Base-by-base conservation (phyloP, 108 stramenopile species). In the Nitzschia putrida region DNA sequence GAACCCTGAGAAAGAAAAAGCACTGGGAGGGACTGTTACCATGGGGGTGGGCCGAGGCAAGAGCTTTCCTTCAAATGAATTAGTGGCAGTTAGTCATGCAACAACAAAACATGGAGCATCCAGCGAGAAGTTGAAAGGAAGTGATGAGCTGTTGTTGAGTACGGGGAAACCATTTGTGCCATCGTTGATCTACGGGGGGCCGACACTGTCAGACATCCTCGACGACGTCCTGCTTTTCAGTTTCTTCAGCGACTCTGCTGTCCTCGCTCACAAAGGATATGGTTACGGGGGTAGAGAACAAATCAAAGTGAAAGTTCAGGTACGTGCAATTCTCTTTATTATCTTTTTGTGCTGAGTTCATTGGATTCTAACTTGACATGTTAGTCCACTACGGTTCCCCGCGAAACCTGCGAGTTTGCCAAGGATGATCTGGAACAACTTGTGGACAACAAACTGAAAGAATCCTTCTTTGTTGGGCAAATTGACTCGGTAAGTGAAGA, bases 391-490 rank as follows among this genome's bases (percentile, higher is more conserved):
- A 12, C 42, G 16, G 12, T 70, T 37, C 16, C 57, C 1, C n/a
- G 58, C 34, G 55, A 60, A 38, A 58, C 13, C 9, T 43, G 47
- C 34, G 29, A 13, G 10, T 47, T 63, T 45, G 21, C 8, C 24
- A 26, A 24, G 44, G 34, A 37, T 16, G 58, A 70, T 7, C 38
- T 24, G 16, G 34, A 38, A 8, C n/a, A 50, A 18, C 13, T 20
- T 18, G 11, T 59, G 45, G 47, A 70, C 20, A 60, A 22, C 7
- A 59, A 59, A 2, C 12, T 49, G 45, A 60, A 50, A 29, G 41
- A 51, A 14, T 70, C 57, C 14, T 29, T 56, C 0, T 70, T 70
- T 70, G 57, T 70, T 0, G 69, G 69, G 1, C 41, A 51, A 18
- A 45, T 70, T n/a, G 8, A 43, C 21, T 16, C 20, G 23, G 29